These are phyloP conservation scores for Venturia effusa DNA, from an alignment of 2,329 filamentous ascomycete species.

Conservation along the genomic window DNA sequence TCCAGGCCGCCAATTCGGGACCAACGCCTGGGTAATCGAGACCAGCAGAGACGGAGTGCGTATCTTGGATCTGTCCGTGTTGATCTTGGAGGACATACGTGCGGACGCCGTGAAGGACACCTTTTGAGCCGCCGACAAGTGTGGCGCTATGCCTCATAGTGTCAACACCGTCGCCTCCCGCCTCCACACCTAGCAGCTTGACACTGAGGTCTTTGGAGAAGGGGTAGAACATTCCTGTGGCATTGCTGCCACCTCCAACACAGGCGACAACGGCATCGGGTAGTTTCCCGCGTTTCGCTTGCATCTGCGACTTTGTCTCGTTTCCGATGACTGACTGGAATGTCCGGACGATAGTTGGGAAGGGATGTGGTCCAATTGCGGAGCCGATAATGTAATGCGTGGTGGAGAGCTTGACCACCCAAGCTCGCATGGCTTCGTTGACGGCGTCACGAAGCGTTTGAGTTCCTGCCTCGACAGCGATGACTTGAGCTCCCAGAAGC, in stretches of 20 bases:
- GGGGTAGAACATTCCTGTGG: conserved; percentile 95
- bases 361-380: conserved; percentile 93
- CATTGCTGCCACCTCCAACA: conserved; percentile 91
- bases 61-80: conserved; percentile 88
- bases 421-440: conserved; percentile 88
- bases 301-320: conserved; percentile 90
- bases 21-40: conserved; percentile 96
- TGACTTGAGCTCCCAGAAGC: conserved; percentile 81
- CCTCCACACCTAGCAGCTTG: conserved; percentile 86
- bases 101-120: conserved; percentile 88
- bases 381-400: conserved; percentile 98
- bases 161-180: conserved; percentile 84
- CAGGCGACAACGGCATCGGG: conserved; percentile 95
- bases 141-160: conserved; percentile 81
- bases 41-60: conserved; percentile 91
- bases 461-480: conserved; percentile 85
- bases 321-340: conserved; percentile 96
- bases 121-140: conserved; percentile 73
- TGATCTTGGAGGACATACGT: conserved; percentile 92
- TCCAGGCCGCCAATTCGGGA: conserved; percentile 85
- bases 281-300: conserved; percentile 71
- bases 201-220: conserved; percentile 79
- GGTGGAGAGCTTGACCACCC: conserved; percentile 85
- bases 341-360: conserved; percentile 92
- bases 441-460: conserved; percentile 56